Evolutionary conservation across 352 stramenopile species (phyloP), one percentile per base, ranked within the genome.

Genomic region (Globisporangium carolinianum): DNA sequence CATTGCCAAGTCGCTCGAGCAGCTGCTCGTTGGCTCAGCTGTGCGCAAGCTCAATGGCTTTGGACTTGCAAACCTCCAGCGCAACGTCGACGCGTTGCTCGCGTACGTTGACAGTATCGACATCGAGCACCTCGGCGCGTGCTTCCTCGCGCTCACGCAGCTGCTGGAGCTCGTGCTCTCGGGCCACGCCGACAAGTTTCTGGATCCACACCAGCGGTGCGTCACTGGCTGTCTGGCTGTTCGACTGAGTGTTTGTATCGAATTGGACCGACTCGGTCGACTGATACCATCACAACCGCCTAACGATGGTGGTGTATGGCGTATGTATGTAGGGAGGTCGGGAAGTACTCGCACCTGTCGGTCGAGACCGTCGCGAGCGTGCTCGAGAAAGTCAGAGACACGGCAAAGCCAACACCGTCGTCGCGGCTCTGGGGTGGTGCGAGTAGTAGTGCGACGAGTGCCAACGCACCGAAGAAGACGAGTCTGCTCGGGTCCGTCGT

Each of bases 41-140:
- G 73, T 92, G 12, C 86, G 86, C 53, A 87, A 86, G 53, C 51
- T 90, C 14, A 92, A 76, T 47, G 79, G 80, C 67, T 76, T 82
- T 14, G 83, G 76, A 1, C 69, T 92, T 42, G 69, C 78, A 47
- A 90, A 86, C 53, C 87, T 92, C 55, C 90, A 91, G 61, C 71
- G 80, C 35, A 91, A 89, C 54, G 52, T 92, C 38, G 76, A 92
- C 51, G 78, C 83, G 0, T 57, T 92, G 46, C 64, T 87, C 12
- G 75, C 81, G 32, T 90, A 85, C 47, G 75, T 88, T 50, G 73
- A 69, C 18, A 76, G 74, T 1, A 71, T 89, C 8, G 67, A 71
- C 6, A 74, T 90, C 45, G 62, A 71, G 11, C 83, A 92, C 51
- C 53, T 90, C 9, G 70, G 72, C 12, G 79, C 89, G 18, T 87